phyloP scores from a whole-genome alignment of 371 early-diverging fungal genomes.

The Mucor circinelloides region DNA sequence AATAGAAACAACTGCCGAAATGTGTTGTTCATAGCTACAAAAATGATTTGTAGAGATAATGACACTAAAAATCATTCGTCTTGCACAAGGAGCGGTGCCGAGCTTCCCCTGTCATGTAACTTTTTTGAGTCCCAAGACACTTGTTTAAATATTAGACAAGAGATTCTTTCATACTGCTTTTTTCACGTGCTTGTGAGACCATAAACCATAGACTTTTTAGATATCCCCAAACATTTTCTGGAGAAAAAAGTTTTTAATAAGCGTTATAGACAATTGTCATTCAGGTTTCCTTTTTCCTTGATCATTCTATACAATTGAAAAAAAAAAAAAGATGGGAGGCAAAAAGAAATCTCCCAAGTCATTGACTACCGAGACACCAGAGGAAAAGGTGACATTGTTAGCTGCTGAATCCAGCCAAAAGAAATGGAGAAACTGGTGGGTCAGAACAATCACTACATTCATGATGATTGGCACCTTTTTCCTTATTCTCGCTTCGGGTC shows the following conservation, averaged over 20 bases:
- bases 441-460: constrained; percentile 80
- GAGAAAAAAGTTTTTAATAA: not conserved
- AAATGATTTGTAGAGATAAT: not conserved
- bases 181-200: constrained; percentile 6
- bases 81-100: not conserved
- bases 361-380: not conserved
- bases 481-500: constrained; percentile 76
- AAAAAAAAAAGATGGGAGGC: constrained; percentile 11
- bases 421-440: constrained; percentile 75
- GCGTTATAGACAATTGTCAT: not conserved
- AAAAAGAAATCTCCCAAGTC: constrained; percentile 8
- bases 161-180: not conserved
- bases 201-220: not conserved
- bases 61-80: too few species aligned
- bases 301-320: not conserved
- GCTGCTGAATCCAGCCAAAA: constrained; percentile 52
- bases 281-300: not conserved
- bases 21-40: too few species aligned
- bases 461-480: constrained; percentile 87
- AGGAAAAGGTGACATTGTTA: constrained; percentile 31
- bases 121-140: not conserved
- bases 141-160: not conserved
- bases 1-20: not conserved
- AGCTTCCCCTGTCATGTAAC: not conserved
- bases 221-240: constrained; percentile 9